Base-by-base conservation (phyloP, 495 filamentous ascomycete species). In the Penicillium subrubescens region DNA sequence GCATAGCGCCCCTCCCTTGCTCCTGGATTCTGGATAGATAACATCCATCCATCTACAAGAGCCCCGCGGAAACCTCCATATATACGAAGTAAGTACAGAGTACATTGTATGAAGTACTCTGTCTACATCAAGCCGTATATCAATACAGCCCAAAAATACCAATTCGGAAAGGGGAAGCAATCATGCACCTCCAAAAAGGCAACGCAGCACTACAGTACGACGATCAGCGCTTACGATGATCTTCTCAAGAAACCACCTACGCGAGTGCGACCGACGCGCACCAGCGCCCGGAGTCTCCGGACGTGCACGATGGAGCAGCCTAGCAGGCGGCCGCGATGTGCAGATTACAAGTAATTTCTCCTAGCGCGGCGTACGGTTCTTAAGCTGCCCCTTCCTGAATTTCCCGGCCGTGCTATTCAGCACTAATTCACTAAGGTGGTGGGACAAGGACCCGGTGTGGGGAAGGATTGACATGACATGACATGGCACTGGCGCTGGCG, bases 271-370 rank as follows among this genome's bases (percentile, higher is more conserved):
- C 37, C 25, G 29, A 23, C 14, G 29, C 53, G 12, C 31, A 41
- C 29, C 7, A 3, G 23, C 31, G 31, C 31, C 31, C 31, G 31
- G 31, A 3, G 31, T 33, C 31, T 33, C 39, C 31, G 39, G 14
- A 17, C 15, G 29, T 44, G 51, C 23, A 31, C 8, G 27, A 55
- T 41, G 54, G 65, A 53, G 52, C 2, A 27, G 25, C 25, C 25
- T 27, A 27, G 25, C 35, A 11, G 8, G 21, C 52, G n/a, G n/a
- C n/a, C n/a, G n/a, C n/a, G 66, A 65, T 68, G 66, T 62, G 66
- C 66, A 60, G 25, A 27, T 27, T 27, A 27, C 25, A 27, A 27
- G 37, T 61, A 61, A 63, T 66, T 62, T 63, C 57, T 37, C 61
- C 58, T 67, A 62, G 58, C 54, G 57, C 10, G 0, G 31, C 10